phyloP scores from a whole-genome alignment of 331 rosid species.

The Phaseolus coccineus region DNA sequence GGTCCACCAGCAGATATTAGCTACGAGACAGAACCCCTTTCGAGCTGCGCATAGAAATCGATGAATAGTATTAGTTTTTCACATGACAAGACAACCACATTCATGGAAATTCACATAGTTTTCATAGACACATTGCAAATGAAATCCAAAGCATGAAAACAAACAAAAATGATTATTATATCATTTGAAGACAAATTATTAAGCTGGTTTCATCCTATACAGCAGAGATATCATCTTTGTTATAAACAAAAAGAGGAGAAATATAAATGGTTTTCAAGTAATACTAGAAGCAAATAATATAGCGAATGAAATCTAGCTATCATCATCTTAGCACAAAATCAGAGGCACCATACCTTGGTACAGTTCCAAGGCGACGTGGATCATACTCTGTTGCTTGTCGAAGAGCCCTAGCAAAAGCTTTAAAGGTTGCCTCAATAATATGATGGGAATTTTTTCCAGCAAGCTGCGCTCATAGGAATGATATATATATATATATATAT shows the following conservation, averaged over 20 bases:
- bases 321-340: not conserved
- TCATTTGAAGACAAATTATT: not conserved
- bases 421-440: conserved; percentile 94
- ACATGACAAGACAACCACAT: not conserved
- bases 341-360: conserved; percentile 72
- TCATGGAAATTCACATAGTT: not conserved
- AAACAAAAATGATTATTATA: conserved; percentile 32
- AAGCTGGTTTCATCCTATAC: not conserved
- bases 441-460: conserved; percentile 94
- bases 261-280: too few relatives aligned
- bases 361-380: conserved; percentile 76
- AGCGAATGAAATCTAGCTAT: conserved; percentile 19
- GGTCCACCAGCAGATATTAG: conserved; percentile 38
- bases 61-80: conserved; percentile 39
- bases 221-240: not conserved
- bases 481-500: too few relatives aligned
- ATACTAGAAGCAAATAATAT: too few relatives aligned
- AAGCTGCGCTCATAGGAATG: conserved; percentile 61
- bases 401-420: conserved; percentile 98
- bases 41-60: conserved; percentile 65
- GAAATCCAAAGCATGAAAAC: not conserved
- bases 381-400: conserved; percentile 91
- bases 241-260: too few relatives aligned
- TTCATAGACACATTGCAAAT: not conserved
- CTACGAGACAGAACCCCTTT: conserved; percentile 90